Conservation (phyloP, 352 stramenopile species). For the Albugo candida region DNA sequence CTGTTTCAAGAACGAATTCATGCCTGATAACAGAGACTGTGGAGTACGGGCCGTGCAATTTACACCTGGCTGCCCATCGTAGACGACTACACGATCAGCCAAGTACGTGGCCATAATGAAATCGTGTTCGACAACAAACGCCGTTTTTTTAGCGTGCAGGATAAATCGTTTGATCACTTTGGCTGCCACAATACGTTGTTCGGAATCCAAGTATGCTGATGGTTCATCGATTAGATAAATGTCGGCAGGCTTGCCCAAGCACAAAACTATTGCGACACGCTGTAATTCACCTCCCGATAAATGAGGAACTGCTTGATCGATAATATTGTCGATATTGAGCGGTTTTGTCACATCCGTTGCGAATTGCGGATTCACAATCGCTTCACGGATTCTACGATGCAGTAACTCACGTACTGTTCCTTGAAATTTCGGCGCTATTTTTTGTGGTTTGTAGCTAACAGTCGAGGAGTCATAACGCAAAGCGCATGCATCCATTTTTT, state of each 20-base stretch:
- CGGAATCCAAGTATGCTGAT: slow-evolving; percentile 97
- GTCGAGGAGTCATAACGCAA: slow-evolving; percentile 69
- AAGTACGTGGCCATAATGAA: slow-evolving; percentile 99
- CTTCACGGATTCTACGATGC: slow-evolving; percentile 94
- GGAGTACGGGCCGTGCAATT: slow-evolving; percentile 93
- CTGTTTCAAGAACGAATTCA: slow-evolving; percentile 99
- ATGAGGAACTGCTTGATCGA: slow-evolving; percentile 96
- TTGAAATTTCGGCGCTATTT: slow-evolving; percentile 90
- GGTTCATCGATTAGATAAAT: slow-evolving; percentile 99
- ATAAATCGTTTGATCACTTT: slow-evolving; percentile 99
- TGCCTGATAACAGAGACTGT: slow-evolving; percentile 90
- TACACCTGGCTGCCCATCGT: slow-evolving; percentile 89
- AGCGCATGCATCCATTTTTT: slow-evolving; percentile 55
- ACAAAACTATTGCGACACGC: slow-evolving; percentile 95
- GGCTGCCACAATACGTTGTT: slow-evolving; percentile 97
- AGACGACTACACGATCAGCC: slow-evolving; percentile 91
- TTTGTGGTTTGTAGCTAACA: slow-evolving; percentile 98
- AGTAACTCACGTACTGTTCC: slow-evolving; percentile 95
- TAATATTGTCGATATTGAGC: slow-evolving; percentile 95
- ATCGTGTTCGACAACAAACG: slow-evolving; percentile 99
- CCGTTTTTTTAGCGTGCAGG: slow-evolving; percentile 98
- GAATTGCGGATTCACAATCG: slow-evolving; percentile 98
- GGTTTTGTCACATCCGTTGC: slow-evolving; percentile 98
- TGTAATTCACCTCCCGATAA: slow-evolving; percentile 98
- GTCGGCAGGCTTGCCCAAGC: slow-evolving; percentile 94